Conservation (phyloP, 106 monocot genomes). For the Narthecium ossifragum region DNA sequence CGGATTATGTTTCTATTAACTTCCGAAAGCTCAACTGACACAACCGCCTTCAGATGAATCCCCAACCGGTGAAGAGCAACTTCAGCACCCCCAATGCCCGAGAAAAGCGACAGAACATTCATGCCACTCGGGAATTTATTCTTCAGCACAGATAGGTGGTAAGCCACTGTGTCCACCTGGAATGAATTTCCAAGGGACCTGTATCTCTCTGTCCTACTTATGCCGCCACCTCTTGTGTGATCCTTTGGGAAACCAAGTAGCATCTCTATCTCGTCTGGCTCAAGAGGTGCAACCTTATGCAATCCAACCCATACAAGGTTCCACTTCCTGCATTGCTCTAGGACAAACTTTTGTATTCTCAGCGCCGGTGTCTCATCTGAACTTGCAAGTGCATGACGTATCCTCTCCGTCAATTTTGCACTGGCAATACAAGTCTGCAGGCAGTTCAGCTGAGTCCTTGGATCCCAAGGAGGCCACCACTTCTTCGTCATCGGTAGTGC, state of each 20-base stretch:
- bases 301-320: conserved; percentile 76
- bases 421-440: conserved; percentile 45
- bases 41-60: conserved; percentile 42
- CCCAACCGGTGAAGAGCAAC: conserved; percentile 72
- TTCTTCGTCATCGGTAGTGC: conserved; percentile 38
- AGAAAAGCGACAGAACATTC: conserved; percentile 55
- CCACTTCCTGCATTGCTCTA: conserved; percentile 55
- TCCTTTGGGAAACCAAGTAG: conserved; percentile 62
- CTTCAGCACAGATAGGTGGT: conserved; percentile 62
- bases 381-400: conserved; percentile 16
- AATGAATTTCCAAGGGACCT: conserved; percentile 68
- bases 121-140: conserved; percentile 64
- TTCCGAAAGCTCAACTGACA: conserved; percentile 68
- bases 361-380: conserved; percentile 26
- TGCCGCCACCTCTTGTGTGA: conserved; percentile 64
- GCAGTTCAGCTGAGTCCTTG: conserved; percentile 62
- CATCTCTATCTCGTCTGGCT: conserved; percentile 66
- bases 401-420: conserved; percentile 42
- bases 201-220: conserved; percentile 58
- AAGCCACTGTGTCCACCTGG: conserved; percentile 80
- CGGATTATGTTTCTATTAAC: conserved; percentile 44
- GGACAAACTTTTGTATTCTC: conserved; percentile 21
- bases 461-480: conserved; percentile 84
- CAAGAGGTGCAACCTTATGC: conserved; percentile 59
- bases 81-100: conserved; percentile 87